phyloP scores from a whole-genome alignment of 352 stramenopile species.

The Peronosclerospora sorghi region DNA sequence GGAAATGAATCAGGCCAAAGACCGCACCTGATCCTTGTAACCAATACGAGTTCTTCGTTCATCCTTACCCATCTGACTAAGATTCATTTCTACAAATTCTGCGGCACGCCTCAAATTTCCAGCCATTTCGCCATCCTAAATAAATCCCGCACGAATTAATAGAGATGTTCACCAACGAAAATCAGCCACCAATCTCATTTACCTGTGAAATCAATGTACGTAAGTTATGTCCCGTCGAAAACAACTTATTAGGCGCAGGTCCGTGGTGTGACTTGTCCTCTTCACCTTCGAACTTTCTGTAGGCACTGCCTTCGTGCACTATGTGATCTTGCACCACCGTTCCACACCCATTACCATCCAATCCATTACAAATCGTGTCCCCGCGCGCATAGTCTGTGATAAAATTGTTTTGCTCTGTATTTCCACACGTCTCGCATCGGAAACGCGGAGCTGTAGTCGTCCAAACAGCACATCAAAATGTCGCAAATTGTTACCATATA shows the following conservation, averaged over 20 bases:
- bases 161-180: background rate
- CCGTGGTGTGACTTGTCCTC: slow-evolving; percentile 95
- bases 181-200: slow-evolving; percentile 1
- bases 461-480: background rate
- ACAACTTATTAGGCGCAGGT: slow-evolving; percentile 90
- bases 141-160: slow-evolving; percentile 15
- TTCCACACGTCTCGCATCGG: slow-evolving; percentile 78
- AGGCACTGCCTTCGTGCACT: slow-evolving; percentile 92
- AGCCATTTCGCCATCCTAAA: slow-evolving; percentile 78
- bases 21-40: slow-evolving; percentile 95
- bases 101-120: slow-evolving; percentile 70
- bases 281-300: slow-evolving; percentile 95
- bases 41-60: slow-evolving; percentile 91
- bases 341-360: slow-evolving; percentile 85
- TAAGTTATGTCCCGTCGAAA: slow-evolving; percentile 92
- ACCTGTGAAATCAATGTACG: slow-evolving; percentile 89
- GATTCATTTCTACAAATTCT: slow-evolving; percentile 93
- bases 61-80: slow-evolving; percentile 95
- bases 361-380: slow-evolving; percentile 81
- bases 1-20: slow-evolving; percentile 3
- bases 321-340: slow-evolving; percentile 92
- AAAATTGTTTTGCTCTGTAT: slow-evolving; percentile 86
- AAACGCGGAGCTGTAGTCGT: slow-evolving; percentile 49
- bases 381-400: slow-evolving; percentile 83
- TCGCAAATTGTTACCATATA: too few species aligned